Percentiles rank a stretch among this genome's conserved stretches.
phyloP scores from a whole-genome alignment of 2,329 filamentous ascomycete species.

The Aspergillus carbonarius region DNA sequence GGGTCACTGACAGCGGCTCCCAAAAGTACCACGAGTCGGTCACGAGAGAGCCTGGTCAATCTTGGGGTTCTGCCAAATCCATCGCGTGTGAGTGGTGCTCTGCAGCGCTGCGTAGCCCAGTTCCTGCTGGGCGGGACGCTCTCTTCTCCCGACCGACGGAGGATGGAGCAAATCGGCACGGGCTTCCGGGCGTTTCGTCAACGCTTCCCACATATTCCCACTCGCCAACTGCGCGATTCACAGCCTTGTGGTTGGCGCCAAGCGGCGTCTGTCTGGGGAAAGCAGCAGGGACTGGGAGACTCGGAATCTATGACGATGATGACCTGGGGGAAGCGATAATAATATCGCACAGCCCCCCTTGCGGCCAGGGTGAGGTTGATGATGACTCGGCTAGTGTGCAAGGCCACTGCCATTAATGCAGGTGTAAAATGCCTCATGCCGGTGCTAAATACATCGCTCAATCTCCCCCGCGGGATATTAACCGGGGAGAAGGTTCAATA shows the following conservation, averaged over 20 bases:
- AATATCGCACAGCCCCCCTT: conserved; percentile 4
- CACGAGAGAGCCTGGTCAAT: neutral
- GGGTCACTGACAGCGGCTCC: neutral
- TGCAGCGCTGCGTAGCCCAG: neutral
- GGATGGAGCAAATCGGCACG: conserved; percentile 4
- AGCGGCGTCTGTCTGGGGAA: conserved; percentile 3
- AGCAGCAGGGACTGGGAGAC: neutral
- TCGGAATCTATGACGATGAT: neutral
- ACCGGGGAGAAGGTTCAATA: neutral
- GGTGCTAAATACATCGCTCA: neutral
- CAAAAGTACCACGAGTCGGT: neutral
- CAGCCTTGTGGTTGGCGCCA: conserved; percentile 3
- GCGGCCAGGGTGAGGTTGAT: conserved; percentile 1
- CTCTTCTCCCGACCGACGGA: neutral
- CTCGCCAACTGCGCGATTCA: neutral
- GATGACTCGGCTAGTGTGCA: neutral
- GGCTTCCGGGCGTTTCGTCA: conserved; percentile 5
- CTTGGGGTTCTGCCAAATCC: neutral
- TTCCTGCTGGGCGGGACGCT: neutral
- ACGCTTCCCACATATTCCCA: neutral
- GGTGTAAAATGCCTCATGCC: conserved; percentile 2
- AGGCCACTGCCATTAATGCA: neutral
- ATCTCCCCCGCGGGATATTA: neutral
- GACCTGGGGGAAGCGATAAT: neutral
- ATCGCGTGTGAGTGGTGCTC: neutral